Evolutionary conservation across 306 rosid species (phyloP), one percentile per base, ranked within the genome.

Genomic region (Hippophae tibetana): DNA sequence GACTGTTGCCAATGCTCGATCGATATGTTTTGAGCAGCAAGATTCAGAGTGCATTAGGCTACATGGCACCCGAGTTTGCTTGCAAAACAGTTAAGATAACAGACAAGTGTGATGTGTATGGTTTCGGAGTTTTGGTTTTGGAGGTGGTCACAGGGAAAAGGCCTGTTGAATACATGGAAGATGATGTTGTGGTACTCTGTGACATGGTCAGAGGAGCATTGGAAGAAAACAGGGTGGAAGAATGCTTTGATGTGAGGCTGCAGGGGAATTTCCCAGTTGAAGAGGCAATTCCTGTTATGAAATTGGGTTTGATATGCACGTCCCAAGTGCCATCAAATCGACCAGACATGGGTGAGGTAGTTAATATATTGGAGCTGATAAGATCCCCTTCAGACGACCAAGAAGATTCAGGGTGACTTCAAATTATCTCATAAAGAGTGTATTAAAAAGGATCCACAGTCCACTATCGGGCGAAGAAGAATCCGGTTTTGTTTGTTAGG

Each of bases 61-160:
- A 93, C 85, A 88, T 88, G 99, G 99, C 99, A 5, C 99, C 99
- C 0, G 99, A 93, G 66, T 93, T 93, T 47, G 97, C 97, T 51
- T 93, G 99, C 87, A 86, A 73, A 38, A 88, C 99, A 0, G 97
- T 93, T 41, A 93, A 93, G 77, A 88, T 93, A 64, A 93, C 99
- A 0, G 99, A 93, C 77, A 93, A 93, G 61, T 88, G 97, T 8
- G 99, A 93, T 63, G 81, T 93, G 6, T 93, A 93, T 9, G 99
- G 97, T 27, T 93, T 93, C 41, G 99, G 99, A 23, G 80, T 88
- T 26, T 72, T 93, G 81, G 72, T 93, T 48, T 73, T 93, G 72
- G 99, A 93, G 78, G 84, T 84, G 9, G 90, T 93, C 13, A 88
- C 99, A 0, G 99, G 99, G 57, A 93, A 88, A 80, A 82, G 89